Evolutionary conservation across 2,329 filamentous ascomycete species (phyloP), one percentile per base, ranked within the genome.

Genomic region (Lanzia echinophila): DNA sequence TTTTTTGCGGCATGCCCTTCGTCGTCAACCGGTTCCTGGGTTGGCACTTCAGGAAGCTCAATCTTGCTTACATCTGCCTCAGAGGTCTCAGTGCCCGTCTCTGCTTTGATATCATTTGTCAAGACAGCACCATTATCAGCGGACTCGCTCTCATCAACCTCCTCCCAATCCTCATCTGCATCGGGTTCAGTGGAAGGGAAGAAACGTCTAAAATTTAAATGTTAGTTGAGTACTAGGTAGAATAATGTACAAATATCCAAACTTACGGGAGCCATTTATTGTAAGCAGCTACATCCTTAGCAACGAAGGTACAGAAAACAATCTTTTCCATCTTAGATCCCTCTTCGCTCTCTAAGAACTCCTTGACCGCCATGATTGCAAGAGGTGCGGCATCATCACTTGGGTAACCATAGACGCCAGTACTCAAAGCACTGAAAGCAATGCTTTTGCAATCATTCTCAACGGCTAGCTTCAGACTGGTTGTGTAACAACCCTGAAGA

Each of bases 401-500:
- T 0, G 92, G 92, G 67, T 95, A 97, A 1, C 89, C 89, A 67
- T 96, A 97, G 1, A 96, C 70, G 0, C 92, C 94, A 1, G 92
- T 96, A 66, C 90, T 95, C 56, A 97, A 78, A 19, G 83, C 86
- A 39, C 85, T 83, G 63, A 99, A 96, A 0, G 89, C 94, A 53
- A 97, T 77, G 44, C 80, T 88, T 65, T 77, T 80, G 63, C 88
- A 79, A 1, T 75, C 77, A 51, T 85, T 77, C 49, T 82, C 70
- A 0, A 82, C 83, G 0, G 90, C 90, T n/a, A 95, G 68, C 63
- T 86, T 73, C 55, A 97, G 70, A 62, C 84, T 86, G 41, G 73
- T 81, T 7, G 73, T 74, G 68, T 99, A 99, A 72, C 90, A 84
- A 47, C 72, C 70, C 15, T 68, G 67, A 22, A 86, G 71, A 42